Evolutionary conservation across 2,329 filamentous ascomycete genomes (phyloP).

Genomic region (Epichloe brachyelytri): DNA sequence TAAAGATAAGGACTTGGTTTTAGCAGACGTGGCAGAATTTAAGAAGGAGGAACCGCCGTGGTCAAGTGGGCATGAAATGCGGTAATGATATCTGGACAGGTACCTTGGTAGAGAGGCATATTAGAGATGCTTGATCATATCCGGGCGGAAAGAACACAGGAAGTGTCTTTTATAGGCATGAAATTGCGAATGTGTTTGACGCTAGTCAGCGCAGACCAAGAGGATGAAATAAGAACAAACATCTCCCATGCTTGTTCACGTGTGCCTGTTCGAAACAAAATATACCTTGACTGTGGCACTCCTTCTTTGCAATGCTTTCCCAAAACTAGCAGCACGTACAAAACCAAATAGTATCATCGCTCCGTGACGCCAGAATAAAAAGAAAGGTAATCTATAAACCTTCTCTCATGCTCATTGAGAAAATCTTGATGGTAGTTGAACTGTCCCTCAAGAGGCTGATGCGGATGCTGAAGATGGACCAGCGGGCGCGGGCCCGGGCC

Average conservation of each 20-base stretch:
- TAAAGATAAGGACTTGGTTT: constrained; percentile 46
- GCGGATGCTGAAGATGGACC: constrained; percentile 14
- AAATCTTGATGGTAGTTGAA: not conserved
- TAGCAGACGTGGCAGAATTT: constrained; percentile 51
- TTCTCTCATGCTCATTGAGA: not conserved
- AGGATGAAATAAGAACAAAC: not conserved
- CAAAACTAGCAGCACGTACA: not conserved
- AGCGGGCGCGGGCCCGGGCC: constrained; percentile 23
- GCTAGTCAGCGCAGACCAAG: not conserved
- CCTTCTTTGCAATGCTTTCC: not conserved
- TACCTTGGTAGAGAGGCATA: not conserved
- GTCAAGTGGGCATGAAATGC: constrained; percentile 40
- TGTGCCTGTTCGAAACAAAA: not conserved
- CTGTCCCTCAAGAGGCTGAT: not conserved
- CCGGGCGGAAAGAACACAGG: not conserved
- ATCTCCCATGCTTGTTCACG: not conserved
- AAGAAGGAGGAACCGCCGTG: constrained; percentile 51
- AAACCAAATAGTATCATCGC: constrained; percentile 4
- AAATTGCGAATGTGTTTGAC: not conserved
- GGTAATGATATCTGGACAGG: not conserved
- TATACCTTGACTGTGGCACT: not conserved
- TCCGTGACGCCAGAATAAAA: constrained; percentile 1
- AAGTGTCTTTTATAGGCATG: not conserved
- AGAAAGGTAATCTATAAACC: not conserved
- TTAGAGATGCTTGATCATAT: not conserved